Base-by-base conservation (phyloP, 352 stramenopile species). In the Plasmopara muralis region DNA sequence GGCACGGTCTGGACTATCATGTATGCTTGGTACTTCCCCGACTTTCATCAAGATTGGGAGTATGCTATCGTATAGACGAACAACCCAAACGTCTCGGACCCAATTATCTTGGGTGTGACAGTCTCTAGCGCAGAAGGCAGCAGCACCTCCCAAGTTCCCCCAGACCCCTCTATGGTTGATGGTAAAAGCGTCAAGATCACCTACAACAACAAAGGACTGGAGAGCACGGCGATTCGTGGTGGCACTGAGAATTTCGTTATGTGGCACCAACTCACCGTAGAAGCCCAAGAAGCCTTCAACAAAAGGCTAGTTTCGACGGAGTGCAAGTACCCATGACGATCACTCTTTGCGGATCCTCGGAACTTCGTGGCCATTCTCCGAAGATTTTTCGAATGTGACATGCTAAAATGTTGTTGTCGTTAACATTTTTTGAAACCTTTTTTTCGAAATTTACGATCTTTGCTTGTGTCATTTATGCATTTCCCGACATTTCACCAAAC, bases 181-280 rank as follows among this genome's bases (percentile, higher is more conserved):
- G 54, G 54, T 7, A 56, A 38, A 31, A 62, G 33, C 30, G 41
- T 51, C 35, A 62, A 60, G 46, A 43, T 60, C 14, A 42, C n/a
- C 14, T 50, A 50, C 54, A 40, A 33, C 16, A 43, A 48, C 42
- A 52, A 52, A 9, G 37, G 15, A 16, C 16, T 62, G 42, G 43
- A 50, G 5, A 51, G 20, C 8, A 49, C 48, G 18, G 53, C 34
- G 5, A 12, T 47, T 16, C 34, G 44, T 18, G 53, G 58, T 33
- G 62, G 62, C 20, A 15, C 31, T 39, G 60, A 74, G 37, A 59
- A 67, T 42, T 58, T 68, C 38, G 53, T 68, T 29, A 49, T 65
- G 50, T 67, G 57, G 47, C 53, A 65, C 25, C 55, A 62, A 44
- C 48, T 68, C 14, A 68, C 41, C n/a, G 12, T 37, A 4, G 51